Base-by-base conservation (phyloP, 768 basidiomycete genomes). In the Suillus fuscotomentosus region DNA sequence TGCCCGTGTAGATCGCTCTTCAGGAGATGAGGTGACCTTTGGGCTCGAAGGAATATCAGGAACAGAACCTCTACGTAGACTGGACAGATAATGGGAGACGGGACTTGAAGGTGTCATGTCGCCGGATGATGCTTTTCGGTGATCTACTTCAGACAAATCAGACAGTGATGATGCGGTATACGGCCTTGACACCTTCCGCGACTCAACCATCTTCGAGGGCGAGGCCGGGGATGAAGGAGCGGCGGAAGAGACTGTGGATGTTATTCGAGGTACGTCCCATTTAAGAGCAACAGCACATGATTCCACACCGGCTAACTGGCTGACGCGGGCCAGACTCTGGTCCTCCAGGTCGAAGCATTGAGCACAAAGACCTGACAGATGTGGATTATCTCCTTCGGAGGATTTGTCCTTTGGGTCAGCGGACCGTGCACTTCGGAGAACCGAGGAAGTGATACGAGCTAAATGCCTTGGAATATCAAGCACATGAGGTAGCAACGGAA, bases 391-490 rank as follows among this genome's bases (percentile, higher is more conserved):
- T 17, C 68, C 69, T 38, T 79, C 78, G 56, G 71, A 72, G n/a
- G 67, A 70, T n/a, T 72, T 69, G 31, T 69, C 75, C 36, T 76
- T 71, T 41, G 77, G 75, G 59, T 80, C 78, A 60, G 81, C 78
- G 66, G 79, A 77, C 31, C 86, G 84, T 27, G 76, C 70, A 68
- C 85, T 81, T 42, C 92, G 88, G 43, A 88, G 85, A n/a, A 96
- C 83, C 54, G 89, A 85, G 8, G 91, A 90, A 10, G 88, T 85
- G 63, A 95, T 80, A 61, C 87, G 82, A 17, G 92, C 91, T 42
- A 95, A 82, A 68, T 94, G 88, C 70, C 86, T 86, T 3, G 92
- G 88, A 59, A 92, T 79, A 72, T 96, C 95, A 60, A 94, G 79
- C 47, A 91, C 78, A 70, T 92, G 84, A 3, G 94, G 92, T 36